A percentile compares a stretch with the other conserved stretches of the same genome.
Evolutionary conservation across 2,329 filamentous ascomycete species (phyloP).

Genomic region (Thelonectria blattea): DNA sequence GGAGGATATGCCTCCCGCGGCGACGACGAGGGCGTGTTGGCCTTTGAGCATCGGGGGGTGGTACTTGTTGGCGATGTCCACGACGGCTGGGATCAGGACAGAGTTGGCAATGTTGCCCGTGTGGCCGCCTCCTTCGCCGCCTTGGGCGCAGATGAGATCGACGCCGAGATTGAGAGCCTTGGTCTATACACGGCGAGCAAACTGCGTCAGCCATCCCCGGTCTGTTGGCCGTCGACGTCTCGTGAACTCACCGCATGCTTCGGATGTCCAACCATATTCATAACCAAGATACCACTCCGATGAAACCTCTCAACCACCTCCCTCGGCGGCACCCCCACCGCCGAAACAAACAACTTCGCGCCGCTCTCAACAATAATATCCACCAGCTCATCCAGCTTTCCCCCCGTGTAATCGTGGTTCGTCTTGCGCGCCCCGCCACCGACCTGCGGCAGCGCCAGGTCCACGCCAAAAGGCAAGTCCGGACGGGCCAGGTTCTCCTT

Average conservation of each 20-base stretch:
- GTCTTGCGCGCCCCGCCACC: constrained; percentile 85
- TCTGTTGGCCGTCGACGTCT: background rate
- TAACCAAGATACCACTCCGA: constrained; percentile 78
- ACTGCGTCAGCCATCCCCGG: constrained; percentile 14
- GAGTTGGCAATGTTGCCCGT: constrained; percentile 86
- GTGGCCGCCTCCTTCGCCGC: constrained; percentile 91
- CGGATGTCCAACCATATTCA: constrained; percentile 98
- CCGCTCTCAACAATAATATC: constrained; percentile 84
- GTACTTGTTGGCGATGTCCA: constrained; percentile 80
- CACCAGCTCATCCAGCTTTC: constrained; percentile 85
- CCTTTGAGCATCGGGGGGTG: constrained; percentile 73
- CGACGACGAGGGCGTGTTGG: constrained; percentile 77
- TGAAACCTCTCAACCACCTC: constrained; percentile 79
- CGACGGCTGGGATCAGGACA: constrained; percentile 86
- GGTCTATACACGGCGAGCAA: constrained; percentile 20
- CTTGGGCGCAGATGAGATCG: constrained; percentile 91
- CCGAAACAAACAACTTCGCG: constrained; percentile 84
- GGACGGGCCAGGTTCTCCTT: constrained; percentile 74
- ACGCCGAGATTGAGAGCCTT: constrained; percentile 88
- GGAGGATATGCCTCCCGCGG: constrained; percentile 86
- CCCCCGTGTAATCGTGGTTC: constrained; percentile 94
- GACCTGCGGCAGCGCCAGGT: constrained; percentile 89
- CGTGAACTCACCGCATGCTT: constrained; percentile 71
- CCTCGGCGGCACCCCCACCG: constrained; percentile 84
- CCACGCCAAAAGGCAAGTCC: constrained; percentile 84